Evolutionary conservation across 2,329 filamentous ascomycete species (phyloP).

Genomic region (Diaporthe vaccinii): DNA sequence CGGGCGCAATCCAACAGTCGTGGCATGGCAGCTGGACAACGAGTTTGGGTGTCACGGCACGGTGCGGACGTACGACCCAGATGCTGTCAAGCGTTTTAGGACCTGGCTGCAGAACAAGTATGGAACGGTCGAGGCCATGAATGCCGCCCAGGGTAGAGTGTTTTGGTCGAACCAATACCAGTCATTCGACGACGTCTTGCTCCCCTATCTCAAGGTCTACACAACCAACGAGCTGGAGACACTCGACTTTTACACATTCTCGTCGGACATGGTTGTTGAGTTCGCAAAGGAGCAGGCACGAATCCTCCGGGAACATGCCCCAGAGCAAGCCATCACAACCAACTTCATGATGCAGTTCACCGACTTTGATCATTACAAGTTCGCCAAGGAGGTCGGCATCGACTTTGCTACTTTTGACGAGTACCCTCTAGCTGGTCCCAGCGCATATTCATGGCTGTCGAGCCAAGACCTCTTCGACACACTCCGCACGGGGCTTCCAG

Average conservation of each 20-base stretch:
- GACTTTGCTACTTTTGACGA: slow-evolving; percentile 44
- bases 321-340: slow-evolving; percentile 43
- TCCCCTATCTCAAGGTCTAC: slow-evolving; percentile 44
- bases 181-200: slow-evolving; percentile 43
- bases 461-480: slow-evolving; percentile 41
- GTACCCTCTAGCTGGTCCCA: slow-evolving; percentile 42
- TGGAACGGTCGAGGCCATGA: slow-evolving; percentile 43
- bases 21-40: slow-evolving; percentile 46
- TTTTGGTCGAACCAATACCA: slow-evolving; percentile 46
- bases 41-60: slow-evolving; percentile 46
- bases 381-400: slow-evolving; percentile 44
- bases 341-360: slow-evolving; percentile 44
- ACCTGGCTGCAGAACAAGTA: slow-evolving; percentile 45
- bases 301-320: slow-evolving; percentile 43
- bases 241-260: slow-evolving; percentile 45
- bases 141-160: slow-evolving; percentile 44
- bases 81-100: slow-evolving; percentile 43
- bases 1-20: slow-evolving; percentile 41
- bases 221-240: slow-evolving; percentile 44
- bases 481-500: slow-evolving; percentile 44
- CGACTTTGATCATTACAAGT: slow-evolving; percentile 45
- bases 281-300: slow-evolving; percentile 45
- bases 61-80: slow-evolving; percentile 43
- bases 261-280: slow-evolving; percentile 45
- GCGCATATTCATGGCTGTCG: slow-evolving; percentile 41